Percentiles rank a stretch among this genome's conserved stretches.
phyloP scores from a whole-genome alignment of 106 monocot genomes.

The Dendrobium huoshanense region DNA sequence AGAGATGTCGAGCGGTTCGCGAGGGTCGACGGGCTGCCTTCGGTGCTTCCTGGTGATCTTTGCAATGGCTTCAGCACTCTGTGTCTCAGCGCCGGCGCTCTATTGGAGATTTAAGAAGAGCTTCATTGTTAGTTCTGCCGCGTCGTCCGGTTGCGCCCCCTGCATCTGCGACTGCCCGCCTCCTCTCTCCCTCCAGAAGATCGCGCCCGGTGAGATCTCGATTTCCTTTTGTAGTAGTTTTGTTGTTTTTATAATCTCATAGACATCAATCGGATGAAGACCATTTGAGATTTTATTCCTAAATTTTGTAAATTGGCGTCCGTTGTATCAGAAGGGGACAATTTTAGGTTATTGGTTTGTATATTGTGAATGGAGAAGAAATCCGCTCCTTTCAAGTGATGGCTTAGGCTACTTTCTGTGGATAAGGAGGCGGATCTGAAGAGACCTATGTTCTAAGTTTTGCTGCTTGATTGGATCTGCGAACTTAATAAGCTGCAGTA shows the following conservation, averaged over 20 bases:
- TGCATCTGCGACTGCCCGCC: conserved; percentile 75
- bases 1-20: conserved; percentile 13
- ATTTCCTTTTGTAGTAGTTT: not conserved
- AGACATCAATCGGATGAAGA: not conserved
- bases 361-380: not conserved
- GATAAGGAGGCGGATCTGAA: not conserved
- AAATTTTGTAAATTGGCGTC: not conserved
- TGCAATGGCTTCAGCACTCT: conserved; percentile 68
- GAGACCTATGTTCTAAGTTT: not conserved
- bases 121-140: conserved; percentile 9
- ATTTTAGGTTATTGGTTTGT: not conserved
- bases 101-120: conserved; percentile 61
- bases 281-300: not conserved
- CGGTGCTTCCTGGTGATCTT: conserved; percentile 56
- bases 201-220: conserved; percentile 48
- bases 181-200: conserved; percentile 53
- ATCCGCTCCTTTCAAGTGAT: not conserved
- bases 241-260: not conserved
- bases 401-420: not conserved
- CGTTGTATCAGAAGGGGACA: too few relatives aligned
- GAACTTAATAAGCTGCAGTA: not conserved
- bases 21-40: conserved; percentile 42
- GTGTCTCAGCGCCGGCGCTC: conserved; percentile 71
- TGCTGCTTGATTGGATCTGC: not conserved
- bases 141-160: conserved; percentile 30